Evolutionary conservation across 495 filamentous ascomycete species (phyloP), one percentile per base, ranked within the genome.

Genomic region (Hyphodiscus hymeniophilus): DNA sequence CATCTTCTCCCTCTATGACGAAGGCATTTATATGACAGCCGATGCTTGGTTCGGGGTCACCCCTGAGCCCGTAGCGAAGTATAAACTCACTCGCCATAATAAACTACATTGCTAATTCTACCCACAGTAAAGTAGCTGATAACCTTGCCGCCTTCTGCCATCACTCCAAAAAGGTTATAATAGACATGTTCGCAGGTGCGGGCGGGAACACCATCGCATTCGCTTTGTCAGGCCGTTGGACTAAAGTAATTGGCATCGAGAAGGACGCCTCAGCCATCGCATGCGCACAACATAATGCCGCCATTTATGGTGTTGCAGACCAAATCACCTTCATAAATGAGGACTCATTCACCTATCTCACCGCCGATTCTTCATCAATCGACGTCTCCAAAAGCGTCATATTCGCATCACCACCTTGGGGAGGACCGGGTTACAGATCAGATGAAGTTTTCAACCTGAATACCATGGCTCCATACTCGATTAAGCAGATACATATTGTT

Each of bases 131-230:
- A 64, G 86, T 96, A 49, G 88, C 89, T n/a, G 53, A 74, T 17
- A 83, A 97, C 56, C 61, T 95, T 0, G 65, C 75, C 21, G 59
- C 65, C 16, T 58, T 68, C 52, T 60, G 46, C 54, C 60, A 31
- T 40, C 52, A 31, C 60, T 71, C 42, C 69, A 87, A 55, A 51
- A 69, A 45, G 61, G 75, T 54, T 64, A 74, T 97, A 24, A 77
- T 98, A 35, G 92, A 98, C 62, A 76, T 83, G 15, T 97, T 98
- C 68, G 84, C 81, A 18, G 92, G 92, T 24, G 87, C 89, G 7
- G 92, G 92, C 13, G 92, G 90, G 42, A 97, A 98, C 61, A 75
- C 82, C n/a, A 98, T 98, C 51, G 87, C 89, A 23, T 94, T 97
- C 58, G 92, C 92, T 12, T 70, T 78, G 7, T 82, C 82, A 3